These are phyloP conservation scores for Lepiota brunneoincarnata DNA, from an alignment of 768 basidiomycete species.

Conservation along the genomic window DNA sequence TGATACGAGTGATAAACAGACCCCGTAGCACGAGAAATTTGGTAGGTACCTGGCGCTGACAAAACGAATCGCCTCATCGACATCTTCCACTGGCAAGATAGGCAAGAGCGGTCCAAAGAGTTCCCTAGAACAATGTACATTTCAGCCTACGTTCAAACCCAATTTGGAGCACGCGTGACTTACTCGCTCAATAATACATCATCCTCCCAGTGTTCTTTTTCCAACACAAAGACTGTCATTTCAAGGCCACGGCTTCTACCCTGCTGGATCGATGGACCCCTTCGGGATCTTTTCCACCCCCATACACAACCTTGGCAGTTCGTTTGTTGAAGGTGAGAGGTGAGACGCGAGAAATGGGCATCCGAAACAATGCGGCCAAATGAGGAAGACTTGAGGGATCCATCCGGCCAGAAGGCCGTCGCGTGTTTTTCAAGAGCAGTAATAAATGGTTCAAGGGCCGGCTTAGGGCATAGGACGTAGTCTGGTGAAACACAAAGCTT, in stretches of 20 bases:
- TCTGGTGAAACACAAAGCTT: slow-evolving; percentile 64
- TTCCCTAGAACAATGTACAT: slow-evolving; percentile 41
- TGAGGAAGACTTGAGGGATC: slow-evolving; percentile 40
- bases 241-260: slow-evolving; percentile 47
- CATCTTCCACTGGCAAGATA: slow-evolving; percentile 51
- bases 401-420: slow-evolving; percentile 50
- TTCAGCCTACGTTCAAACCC: no score
- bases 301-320: slow-evolving; percentile 55
- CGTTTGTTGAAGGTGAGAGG: slow-evolving; percentile 47
- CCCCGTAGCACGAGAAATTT: neutral
- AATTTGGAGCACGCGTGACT: slow-evolving; percentile 13
- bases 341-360: slow-evolving; percentile 52
- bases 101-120: slow-evolving; percentile 73
- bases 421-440: slow-evolving; percentile 41
- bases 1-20: neutral
- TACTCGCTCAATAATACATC: slow-evolving; percentile 66
- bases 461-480: slow-evolving; percentile 37
- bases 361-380: slow-evolving; percentile 54
- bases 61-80: slow-evolving; percentile 56
- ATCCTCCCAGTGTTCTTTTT: slow-evolving; percentile 49
- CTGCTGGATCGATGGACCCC: slow-evolving; percentile 27
- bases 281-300: slow-evolving; percentile 27
- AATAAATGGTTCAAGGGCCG: slow-evolving; percentile 45
- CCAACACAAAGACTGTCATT: slow-evolving; percentile 52
- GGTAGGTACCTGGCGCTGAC: slow-evolving; percentile 47